Evolutionary conservation across 2,329 filamentous ascomycete species (phyloP).

Genomic region (Phoma herbarum): DNA sequence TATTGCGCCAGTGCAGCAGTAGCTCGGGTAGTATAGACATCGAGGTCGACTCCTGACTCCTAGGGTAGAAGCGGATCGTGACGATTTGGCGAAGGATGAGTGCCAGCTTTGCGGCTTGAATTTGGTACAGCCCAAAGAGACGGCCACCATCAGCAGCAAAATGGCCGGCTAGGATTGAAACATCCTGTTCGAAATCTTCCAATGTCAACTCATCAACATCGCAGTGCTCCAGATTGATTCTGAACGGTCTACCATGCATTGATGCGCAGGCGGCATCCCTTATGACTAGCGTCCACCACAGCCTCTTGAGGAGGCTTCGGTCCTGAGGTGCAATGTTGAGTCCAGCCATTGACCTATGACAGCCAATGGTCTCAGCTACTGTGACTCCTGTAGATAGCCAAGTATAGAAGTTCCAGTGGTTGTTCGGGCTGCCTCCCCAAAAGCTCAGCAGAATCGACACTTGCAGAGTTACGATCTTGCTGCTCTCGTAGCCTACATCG

Average conservation of each 20-base stretch:
- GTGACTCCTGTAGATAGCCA: slow-evolving; percentile 17
- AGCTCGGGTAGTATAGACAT: slow-evolving; percentile 3
- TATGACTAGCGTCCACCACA: slow-evolving; percentile 16
- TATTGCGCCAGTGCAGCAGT: slow-evolving; percentile 11
- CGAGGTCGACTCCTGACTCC: not conserved
- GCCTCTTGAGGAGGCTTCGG: slow-evolving; percentile 12
- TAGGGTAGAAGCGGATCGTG: slow-evolving; percentile 13
- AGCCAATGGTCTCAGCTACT: slow-evolving; percentile 15
- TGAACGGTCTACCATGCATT: slow-evolving; percentile 17
- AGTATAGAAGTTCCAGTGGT: slow-evolving; percentile 21
- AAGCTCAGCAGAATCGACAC: slow-evolving; percentile 7
- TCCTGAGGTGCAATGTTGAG: slow-evolving; percentile 15
- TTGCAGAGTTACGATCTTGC: slow-evolving; percentile 12
- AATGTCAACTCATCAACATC: slow-evolving; percentile 11
- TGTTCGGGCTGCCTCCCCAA: slow-evolving; percentile 18
- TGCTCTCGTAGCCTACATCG: slow-evolving; percentile 15
- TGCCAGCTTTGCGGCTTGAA: slow-evolving; percentile 8
- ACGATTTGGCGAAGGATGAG: slow-evolving; percentile 20
- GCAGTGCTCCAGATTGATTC: slow-evolving; percentile 17
- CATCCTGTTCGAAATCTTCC: slow-evolving; percentile 5
- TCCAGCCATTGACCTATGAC: slow-evolving; percentile 14
- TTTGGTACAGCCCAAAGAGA: slow-evolving; percentile 12
- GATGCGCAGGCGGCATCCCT: slow-evolving; percentile 15
- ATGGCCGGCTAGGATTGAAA: not conserved
- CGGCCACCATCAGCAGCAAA: not conserved